Percentiles rank a stretch among this genome's conserved stretches.
Conservation (phyloP, 2,329 filamentous ascomycete species). For the Blumeria graminis region DNA sequence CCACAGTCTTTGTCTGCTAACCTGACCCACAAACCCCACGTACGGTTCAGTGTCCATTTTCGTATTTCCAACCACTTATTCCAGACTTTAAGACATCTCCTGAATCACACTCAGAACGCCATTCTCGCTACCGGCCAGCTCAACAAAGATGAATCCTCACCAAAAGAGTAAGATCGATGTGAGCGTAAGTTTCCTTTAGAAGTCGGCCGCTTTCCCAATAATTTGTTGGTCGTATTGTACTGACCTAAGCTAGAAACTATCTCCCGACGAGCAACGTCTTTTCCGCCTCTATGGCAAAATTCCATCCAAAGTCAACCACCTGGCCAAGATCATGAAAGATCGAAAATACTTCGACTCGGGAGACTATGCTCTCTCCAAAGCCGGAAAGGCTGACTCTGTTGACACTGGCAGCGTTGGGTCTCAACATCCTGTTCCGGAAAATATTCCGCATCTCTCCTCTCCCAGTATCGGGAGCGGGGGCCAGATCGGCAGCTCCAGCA, state of each 20-base stretch:
- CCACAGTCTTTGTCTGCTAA: no score
- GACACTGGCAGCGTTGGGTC: constrained; percentile 85
- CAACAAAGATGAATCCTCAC: constrained; percentile 57
- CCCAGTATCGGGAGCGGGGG: constrained; percentile 21
- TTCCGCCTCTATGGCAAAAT: constrained; percentile 97
- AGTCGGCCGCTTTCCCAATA: background rate
- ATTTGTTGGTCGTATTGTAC: background rate
- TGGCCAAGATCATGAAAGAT: constrained; percentile 97
- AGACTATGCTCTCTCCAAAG: constrained; percentile 90
- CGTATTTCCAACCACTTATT: no score
- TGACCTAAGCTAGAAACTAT: constrained; percentile 41
- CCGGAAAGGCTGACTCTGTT: constrained; percentile 83
- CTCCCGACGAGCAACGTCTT: constrained; percentile 83
- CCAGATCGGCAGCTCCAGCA: constrained; percentile 21
- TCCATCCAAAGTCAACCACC: constrained; percentile 81
- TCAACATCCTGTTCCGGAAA: constrained; percentile 83
- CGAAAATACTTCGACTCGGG: constrained; percentile 97
- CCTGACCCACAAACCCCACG: no score
- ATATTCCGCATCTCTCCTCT: constrained; percentile 72
- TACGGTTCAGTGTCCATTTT: no score
- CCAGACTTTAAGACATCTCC: no score
- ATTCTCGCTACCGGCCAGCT: no score
- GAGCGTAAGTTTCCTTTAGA: constrained; percentile 37
- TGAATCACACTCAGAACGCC: no score
- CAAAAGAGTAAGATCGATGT: constrained; percentile 98